Evolutionary conservation across 257 asterid genomes (phyloP).

Genomic region (Anisodus tanguticus): DNA sequence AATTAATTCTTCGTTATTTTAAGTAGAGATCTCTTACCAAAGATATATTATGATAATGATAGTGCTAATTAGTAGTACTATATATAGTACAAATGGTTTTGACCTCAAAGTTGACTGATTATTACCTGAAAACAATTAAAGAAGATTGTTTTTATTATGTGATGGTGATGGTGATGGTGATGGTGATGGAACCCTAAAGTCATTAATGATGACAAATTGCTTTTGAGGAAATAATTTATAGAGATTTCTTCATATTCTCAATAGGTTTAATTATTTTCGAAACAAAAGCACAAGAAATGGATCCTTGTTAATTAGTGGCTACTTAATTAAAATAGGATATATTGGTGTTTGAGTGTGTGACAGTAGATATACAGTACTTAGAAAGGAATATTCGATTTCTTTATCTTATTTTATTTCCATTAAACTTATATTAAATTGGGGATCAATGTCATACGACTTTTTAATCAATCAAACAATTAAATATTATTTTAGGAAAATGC

Average conservation of each 20-base stretch:
- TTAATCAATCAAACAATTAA: constrained; percentile 20
- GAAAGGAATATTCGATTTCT: constrained; percentile 30
- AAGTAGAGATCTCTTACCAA: neutral
- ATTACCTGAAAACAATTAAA: constrained; percentile 38
- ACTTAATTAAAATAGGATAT: constrained; percentile 22
- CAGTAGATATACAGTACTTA: constrained; percentile 21
- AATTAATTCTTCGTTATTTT: neutral
- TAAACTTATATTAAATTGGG: constrained; percentile 27
- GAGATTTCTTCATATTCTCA: constrained; percentile 6
- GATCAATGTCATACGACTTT: constrained; percentile 23
- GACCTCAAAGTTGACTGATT: constrained; percentile 55
- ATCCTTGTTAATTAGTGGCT: constrained; percentile 33
- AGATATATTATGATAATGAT: constrained; percentile 34
- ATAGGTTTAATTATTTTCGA: constrained; percentile 30
- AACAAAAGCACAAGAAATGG: constrained; percentile 13
- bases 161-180: neutral
- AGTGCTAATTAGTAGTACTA: constrained; percentile 31
- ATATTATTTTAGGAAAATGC: constrained; percentile 21
- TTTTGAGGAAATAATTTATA: constrained; percentile 30
- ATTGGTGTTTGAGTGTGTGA: constrained; percentile 21
- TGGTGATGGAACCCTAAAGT: constrained; percentile 41
- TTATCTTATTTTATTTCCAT: constrained; percentile 31
- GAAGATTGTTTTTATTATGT: constrained; percentile 28
- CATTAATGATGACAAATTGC: constrained; percentile 43
- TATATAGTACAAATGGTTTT: constrained; percentile 37